These are phyloP conservation scores for Saxophila tyrrhenica DNA, from an alignment of 495 filamentous ascomycete genomes.

Conservation along the genomic window DNA sequence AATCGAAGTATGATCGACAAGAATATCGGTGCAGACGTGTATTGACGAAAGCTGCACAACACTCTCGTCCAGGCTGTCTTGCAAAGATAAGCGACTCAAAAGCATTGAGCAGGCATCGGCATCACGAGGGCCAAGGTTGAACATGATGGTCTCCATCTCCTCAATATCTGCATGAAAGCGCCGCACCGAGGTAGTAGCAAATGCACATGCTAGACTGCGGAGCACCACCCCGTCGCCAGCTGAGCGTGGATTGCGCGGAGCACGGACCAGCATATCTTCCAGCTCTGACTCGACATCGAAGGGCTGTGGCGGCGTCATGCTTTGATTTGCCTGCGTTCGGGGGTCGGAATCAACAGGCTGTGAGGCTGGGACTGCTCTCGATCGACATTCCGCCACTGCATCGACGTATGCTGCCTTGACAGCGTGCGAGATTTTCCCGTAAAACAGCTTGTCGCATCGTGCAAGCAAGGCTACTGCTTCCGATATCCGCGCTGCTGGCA, in stretches of 20 bases:
- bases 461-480: too few species aligned
- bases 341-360: too few species aligned
- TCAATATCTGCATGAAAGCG: not conserved
- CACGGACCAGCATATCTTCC: too few species aligned
- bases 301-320: too few species aligned
- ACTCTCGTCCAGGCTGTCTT: not conserved
- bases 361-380: not conserved
- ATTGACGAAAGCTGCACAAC: not conserved
- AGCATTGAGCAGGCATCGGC: not conserved
- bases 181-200: too few species aligned
- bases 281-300: too few species aligned
- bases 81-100: not conserved
- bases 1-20: not conserved
- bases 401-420: slow-evolving; percentile 26
- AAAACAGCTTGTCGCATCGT: not conserved
- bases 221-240: too few species aligned
- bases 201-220: too few species aligned
- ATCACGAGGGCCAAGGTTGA: not conserved
- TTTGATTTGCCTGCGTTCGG: too few species aligned
- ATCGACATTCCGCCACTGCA: not conserved
- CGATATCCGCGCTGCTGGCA: too few species aligned
- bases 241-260: too few species aligned
- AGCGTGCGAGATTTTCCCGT: slow-evolving; percentile 20
- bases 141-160: not conserved
- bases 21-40: not conserved